A percentile compares a stretch with the other conserved stretches of the same genome.
Conservation (phyloP, 2,329 filamentous ascomycete species). For the Aspergillus quadrilineatus region DNA sequence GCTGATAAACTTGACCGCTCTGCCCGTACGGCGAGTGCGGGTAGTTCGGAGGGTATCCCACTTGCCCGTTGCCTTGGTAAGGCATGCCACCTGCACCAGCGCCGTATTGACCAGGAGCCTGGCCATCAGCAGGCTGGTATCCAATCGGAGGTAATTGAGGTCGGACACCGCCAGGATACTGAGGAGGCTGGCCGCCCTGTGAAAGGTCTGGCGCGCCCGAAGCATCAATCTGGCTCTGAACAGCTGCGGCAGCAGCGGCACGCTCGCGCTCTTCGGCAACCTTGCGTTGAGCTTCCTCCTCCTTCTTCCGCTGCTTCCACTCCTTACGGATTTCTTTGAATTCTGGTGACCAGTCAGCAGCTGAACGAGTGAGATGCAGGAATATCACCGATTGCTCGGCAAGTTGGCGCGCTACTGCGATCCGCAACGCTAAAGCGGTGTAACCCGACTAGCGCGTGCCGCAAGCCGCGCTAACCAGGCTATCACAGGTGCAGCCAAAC, state of each 20-base stretch:
- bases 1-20: slow-evolving; percentile 51
- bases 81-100: slow-evolving; percentile 54
- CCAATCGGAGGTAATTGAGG: slow-evolving; percentile 74
- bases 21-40: slow-evolving; percentile 52
- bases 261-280: slow-evolving; percentile 82
- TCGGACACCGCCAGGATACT: slow-evolving; percentile 53
- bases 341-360: slow-evolving; percentile 57
- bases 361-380: background rate
- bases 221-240: slow-evolving; percentile 47
- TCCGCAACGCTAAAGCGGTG: slow-evolving; percentile 52
- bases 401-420: slow-evolving; percentile 54
- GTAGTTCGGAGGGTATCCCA: slow-evolving; percentile 49
- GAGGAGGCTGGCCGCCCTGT: slow-evolving; percentile 42
- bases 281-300: slow-evolving; percentile 87
- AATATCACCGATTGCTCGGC: slow-evolving; percentile 33
- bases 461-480: slow-evolving; percentile 40
- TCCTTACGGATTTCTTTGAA: slow-evolving; percentile 99
- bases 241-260: slow-evolving; percentile 58
- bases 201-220: slow-evolving; percentile 49
- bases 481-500: slow-evolving; percentile 35
- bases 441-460: slow-evolving; percentile 47
- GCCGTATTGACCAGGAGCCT: slow-evolving; percentile 62
- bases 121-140: slow-evolving; percentile 61
- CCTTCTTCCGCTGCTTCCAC: slow-evolving; percentile 99
- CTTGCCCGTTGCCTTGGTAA: slow-evolving; percentile 51